Conservation (phyloP, 2,329 filamentous ascomycete species). For the Sporothrix curviconia region DNA sequence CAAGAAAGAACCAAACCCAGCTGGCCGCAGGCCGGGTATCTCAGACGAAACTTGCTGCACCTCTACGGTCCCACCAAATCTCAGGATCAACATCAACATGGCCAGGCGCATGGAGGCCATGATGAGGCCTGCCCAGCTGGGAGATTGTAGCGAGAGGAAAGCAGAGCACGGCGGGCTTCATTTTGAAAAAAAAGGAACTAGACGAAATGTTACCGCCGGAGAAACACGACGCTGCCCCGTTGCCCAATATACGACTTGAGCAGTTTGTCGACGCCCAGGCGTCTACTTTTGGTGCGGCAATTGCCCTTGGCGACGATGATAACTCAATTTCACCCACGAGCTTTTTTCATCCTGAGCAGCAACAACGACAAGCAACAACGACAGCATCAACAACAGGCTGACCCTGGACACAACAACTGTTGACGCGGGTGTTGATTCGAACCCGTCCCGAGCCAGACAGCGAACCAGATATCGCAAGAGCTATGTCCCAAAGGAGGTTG, state of each 20-base stretch:
- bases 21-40: neutral
- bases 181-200: slow-evolving; percentile 45
- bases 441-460: too few relatives aligned
- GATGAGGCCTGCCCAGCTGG: slow-evolving; percentile 47
- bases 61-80: neutral
- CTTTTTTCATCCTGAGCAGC: too few relatives aligned
- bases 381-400: too few relatives aligned
- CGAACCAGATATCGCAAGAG: slow-evolving; percentile 39
- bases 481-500: slow-evolving; percentile 37
- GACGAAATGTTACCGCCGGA: slow-evolving; percentile 47
- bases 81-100: neutral
- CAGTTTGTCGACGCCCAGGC: slow-evolving; percentile 23
- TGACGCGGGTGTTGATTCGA: too few relatives aligned
- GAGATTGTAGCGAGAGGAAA: slow-evolving; percentile 36
- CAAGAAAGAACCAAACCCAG: neutral
- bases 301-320: too few relatives aligned
- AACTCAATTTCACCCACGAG: too few relatives aligned
- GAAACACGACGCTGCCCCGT: slow-evolving; percentile 22
- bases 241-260: slow-evolving; percentile 30
- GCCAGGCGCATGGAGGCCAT: neutral
- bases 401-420: too few relatives aligned
- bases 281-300: neutral
- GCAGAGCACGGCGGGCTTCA: slow-evolving; percentile 34
- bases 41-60: slow-evolving; percentile 12
- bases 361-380: too few relatives aligned